Conservation (phyloP, 305 asterid genomes). For the Plantago lanceolata region DNA sequence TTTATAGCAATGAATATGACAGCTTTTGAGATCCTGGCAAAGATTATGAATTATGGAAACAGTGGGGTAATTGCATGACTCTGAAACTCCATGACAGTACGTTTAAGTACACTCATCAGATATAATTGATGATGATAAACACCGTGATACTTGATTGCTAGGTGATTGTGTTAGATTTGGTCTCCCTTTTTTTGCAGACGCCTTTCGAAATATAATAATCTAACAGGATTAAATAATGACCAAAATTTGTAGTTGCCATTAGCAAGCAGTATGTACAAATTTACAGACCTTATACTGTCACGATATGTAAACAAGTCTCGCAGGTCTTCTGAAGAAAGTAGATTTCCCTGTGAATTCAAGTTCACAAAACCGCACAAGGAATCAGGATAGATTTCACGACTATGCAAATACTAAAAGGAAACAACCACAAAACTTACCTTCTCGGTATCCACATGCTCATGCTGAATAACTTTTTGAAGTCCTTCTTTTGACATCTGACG, state of each 20-base stretch:
- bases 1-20: conserved; percentile 10
- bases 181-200: conserved; percentile 1
- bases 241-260: background rate
- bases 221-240: background rate
- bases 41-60: conserved; percentile 6
- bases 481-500: conserved; percentile 99
- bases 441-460: conserved; percentile 66
- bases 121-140: conserved; percentile 19
- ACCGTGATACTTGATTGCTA: conserved; percentile 8
- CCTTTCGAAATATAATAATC: conserved; percentile 8
- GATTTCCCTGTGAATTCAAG: conserved; percentile 61
- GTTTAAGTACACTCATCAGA: conserved; percentile 12
- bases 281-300: conserved; percentile 62
- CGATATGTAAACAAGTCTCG: conserved; percentile 87
- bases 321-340: conserved; percentile 84
- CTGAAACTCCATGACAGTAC: conserved; percentile 16
- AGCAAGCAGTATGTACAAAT: background rate
- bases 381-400: conserved; percentile 22
- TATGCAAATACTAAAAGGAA: conserved; percentile 10
- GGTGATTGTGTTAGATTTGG: conserved; percentile 13
- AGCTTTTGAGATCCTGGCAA: conserved; percentile 4
- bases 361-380: conserved; percentile 24
- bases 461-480: conserved; percentile 91
- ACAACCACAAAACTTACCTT: conserved; percentile 35
- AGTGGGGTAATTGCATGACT: conserved; percentile 5